phyloP scores from a whole-genome alignment of 2,329 filamentous ascomycete genomes.

The Calonectria pseudoreteaudii region DNA sequence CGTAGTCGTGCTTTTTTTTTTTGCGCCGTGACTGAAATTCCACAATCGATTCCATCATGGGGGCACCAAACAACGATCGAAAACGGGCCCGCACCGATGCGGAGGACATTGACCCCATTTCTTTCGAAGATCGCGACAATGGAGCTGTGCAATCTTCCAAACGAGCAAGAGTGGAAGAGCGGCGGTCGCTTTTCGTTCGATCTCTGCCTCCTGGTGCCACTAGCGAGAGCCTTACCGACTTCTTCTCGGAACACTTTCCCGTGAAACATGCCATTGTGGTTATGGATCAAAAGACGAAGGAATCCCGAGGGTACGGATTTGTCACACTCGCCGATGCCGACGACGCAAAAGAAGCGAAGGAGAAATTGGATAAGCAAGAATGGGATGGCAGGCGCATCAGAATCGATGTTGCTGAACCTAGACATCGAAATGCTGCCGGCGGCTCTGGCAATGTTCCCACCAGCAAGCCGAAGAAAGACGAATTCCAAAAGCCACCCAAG shows the following conservation, averaged over 20 bases:
- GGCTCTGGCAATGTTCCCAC: constrained; percentile 52
- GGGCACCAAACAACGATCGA: constrained; percentile 45
- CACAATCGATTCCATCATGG: constrained; percentile 38
- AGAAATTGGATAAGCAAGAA: constrained; percentile 81
- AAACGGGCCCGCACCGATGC: constrained; percentile 51
- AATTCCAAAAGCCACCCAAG: constrained; percentile 74
- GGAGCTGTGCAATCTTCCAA: constrained; percentile 56
- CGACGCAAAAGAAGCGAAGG: constrained; percentile 84
- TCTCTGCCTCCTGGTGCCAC: constrained; percentile 84
- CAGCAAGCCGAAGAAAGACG: constrained; percentile 68
- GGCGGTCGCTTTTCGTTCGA: constrained; percentile 88
- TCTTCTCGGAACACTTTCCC: constrained; percentile 94
- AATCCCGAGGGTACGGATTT: constrained; percentile 93
- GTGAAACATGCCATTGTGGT: constrained; percentile 98
- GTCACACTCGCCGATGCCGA: constrained; percentile 96
- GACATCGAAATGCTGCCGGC: constrained; percentile 74
- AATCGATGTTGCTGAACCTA: constrained; percentile 88
- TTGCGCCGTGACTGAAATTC: background rate
- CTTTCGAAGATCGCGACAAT: constrained; percentile 48
- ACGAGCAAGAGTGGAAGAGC: constrained; percentile 69
- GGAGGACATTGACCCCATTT: constrained; percentile 46
- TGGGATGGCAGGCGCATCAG: constrained; percentile 86
- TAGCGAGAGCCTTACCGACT: constrained; percentile 83
- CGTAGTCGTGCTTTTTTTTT: too few relatives aligned
- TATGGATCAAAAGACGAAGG: constrained; percentile 84